Evolutionary conservation across 2,329 filamentous ascomycete genomes (phyloP).

Genomic region (Monosporascus sp.): DNA sequence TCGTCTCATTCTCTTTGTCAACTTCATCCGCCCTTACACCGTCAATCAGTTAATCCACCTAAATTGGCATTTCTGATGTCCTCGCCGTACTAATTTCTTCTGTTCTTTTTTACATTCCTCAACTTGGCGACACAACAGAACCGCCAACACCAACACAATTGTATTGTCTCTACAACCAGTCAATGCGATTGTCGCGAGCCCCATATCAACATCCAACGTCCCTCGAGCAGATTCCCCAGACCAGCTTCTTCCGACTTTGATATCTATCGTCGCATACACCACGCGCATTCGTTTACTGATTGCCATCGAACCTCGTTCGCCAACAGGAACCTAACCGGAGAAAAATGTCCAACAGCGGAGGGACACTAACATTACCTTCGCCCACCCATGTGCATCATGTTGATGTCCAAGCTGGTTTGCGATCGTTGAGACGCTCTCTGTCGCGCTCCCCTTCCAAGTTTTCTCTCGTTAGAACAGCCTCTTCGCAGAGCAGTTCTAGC

Average conservation of each 20-base stretch:
- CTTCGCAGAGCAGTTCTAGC: slow-evolving; percentile 42
- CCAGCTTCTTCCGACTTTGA: background rate
- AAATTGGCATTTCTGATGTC: slow-evolving; percentile 22
- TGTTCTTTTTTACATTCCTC: slow-evolving; percentile 19
- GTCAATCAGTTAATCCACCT: slow-evolving; percentile 2
- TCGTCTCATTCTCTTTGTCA: slow-evolving; percentile 3
- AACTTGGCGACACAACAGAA: background rate
- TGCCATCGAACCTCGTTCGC: background rate
- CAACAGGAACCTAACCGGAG: background rate
- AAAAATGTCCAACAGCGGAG: slow-evolving; percentile 38
- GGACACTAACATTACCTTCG: slow-evolving; percentile 76
- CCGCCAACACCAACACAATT: slow-evolving; percentile 7
- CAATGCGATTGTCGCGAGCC: slow-evolving; percentile 15
- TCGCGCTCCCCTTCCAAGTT: slow-evolving; percentile 95
- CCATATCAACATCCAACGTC: slow-evolving; percentile 12
- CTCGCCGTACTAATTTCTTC: slow-evolving; percentile 16
- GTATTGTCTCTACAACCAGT: slow-evolving; percentile 1
- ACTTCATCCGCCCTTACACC: slow-evolving; percentile 19
- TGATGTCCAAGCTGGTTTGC: slow-evolving; percentile 70
- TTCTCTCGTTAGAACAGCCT: slow-evolving; percentile 48
- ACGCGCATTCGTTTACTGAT: background rate
- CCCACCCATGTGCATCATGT: slow-evolving; percentile 79
- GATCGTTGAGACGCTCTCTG: slow-evolving; percentile 78
- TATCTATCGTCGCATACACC: background rate
- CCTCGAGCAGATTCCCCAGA: background rate